Evolutionary conservation across 768 basidiomycete species (phyloP), one percentile per base, ranked within the genome.

Genomic region (Suillus decipiens): DNA sequence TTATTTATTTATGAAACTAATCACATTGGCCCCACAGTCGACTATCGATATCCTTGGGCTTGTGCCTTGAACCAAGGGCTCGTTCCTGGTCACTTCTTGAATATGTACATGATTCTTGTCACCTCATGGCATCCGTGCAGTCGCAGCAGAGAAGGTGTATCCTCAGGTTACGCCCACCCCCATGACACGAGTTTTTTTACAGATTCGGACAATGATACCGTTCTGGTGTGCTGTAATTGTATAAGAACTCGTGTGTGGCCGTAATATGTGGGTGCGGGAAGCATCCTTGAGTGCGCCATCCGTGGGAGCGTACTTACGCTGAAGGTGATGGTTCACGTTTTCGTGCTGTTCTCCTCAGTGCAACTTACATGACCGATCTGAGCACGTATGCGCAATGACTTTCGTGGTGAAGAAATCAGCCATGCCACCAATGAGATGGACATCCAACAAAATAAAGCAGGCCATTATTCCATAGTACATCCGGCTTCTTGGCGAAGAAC

Each of bases 61-160:
- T n/a, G 51, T 53, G 51, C 51, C 51, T 53, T 10, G 51, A 53
- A 53, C 33, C 33, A n/a, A 53, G 51, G 31, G 51, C 5, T n/a
- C 6, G 3, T 34, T 53, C 51, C 31, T 33, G 5, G 31, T 53
- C 51, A 36, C 31, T 53, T 53, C 51, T 53, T 53, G 31, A 53
- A 51, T 28, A 15, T 17, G 28, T 50, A 33, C 51, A 53, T 53
- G 3, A 53, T 53, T 33, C 19, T 53, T 19, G 31, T 33, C n/a
- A 10, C 51, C 51, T 53, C 51, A n/a, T 33, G 33, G 33, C 51
- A 53, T 34, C 51, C 51, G 51, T n/a, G 51, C 51, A 53, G 33
- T 33, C 51, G 51, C 51, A 14, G 51, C 19, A 53, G 17, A n/a
- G 19, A 53, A 34, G 34, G 5, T 53, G 33, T 34, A 53, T 34